Conservation (phyloP, 495 filamentous ascomycete genomes). For the Opeltia flavorubescens region DNA sequence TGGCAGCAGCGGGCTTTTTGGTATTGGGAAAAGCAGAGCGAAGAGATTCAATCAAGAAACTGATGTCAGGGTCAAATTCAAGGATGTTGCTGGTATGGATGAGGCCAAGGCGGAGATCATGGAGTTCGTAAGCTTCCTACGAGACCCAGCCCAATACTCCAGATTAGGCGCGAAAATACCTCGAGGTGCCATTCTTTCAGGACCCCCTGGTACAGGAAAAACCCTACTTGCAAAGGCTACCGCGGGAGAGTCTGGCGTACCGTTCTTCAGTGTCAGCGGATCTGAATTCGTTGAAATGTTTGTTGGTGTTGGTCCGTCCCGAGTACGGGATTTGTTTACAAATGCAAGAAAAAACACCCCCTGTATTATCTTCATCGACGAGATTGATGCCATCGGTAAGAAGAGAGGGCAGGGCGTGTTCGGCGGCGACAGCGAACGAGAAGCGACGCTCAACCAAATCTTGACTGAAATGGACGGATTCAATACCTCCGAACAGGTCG, state of each 20-base stretch:
- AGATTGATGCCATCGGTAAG: constrained; percentile 96
- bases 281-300: constrained; percentile 99
- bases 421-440: constrained; percentile 92
- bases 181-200: constrained; percentile 88
- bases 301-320: constrained; percentile 89
- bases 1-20: constrained; percentile 72
- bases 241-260: constrained; percentile 91
- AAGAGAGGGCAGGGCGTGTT: constrained; percentile 61
- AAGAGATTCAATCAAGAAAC: constrained; percentile 96
- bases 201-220: constrained; percentile 96
- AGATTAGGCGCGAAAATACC: constrained; percentile 94
- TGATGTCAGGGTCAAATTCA: constrained; percentile 89
- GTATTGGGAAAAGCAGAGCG: constrained; percentile 86
- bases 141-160: constrained; percentile 78
- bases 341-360: constrained; percentile 91
- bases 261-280: constrained; percentile 95
- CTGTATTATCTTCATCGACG: constrained; percentile 98
- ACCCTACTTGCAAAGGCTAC: constrained; percentile 94
- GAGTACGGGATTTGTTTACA: constrained; percentile 88
- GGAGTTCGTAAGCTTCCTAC: constrained; percentile 96
- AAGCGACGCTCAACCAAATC: constrained; percentile 94
- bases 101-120: constrained; percentile 97
- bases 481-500: constrained; percentile 93
- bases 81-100: constrained; percentile 96
- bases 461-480: constrained; percentile 99